Evolutionary conservation across 805 yeast species (phyloP).

Genomic region (Hanseniaspora jakobsenii): DNA sequence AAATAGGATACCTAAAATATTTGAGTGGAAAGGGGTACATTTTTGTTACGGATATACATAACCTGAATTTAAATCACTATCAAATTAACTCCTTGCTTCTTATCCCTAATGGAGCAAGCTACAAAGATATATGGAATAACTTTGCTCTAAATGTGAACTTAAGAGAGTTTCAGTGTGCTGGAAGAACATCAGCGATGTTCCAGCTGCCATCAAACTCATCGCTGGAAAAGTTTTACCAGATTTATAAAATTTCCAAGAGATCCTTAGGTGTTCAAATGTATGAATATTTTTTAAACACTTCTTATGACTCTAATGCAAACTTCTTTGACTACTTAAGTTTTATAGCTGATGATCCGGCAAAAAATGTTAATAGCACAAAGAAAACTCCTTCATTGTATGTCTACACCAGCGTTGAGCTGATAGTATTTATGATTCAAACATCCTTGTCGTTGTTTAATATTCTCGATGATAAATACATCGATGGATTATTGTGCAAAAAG

Average conservation of each 20-base stretch:
- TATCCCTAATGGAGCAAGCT: conserved; percentile 41
- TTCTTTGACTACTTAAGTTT: conserved; percentile 70
- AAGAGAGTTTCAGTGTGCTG: conserved; percentile 68
- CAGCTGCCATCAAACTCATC: conserved; percentile 65
- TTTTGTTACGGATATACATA: conserved; percentile 73
- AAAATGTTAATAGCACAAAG: too few relatives aligned
- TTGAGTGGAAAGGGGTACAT: conserved; percentile 47
- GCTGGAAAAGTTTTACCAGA: conserved; percentile 67
- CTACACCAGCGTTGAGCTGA: too few relatives aligned
- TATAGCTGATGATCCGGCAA: too few relatives aligned
- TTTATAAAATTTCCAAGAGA: conserved; percentile 46
- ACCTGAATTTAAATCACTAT: conserved; percentile 38
- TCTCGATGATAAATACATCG: conserved; percentile 56
- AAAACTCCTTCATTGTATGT: too few relatives aligned
- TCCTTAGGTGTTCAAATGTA: conserved; percentile 23
- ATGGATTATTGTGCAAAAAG: conserved; percentile 70
- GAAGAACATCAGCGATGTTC: conserved; percentile 65
- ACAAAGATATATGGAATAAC: conserved; percentile 37
- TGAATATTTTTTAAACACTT: conserved; percentile 10
- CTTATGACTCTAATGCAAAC: conserved; percentile 47
- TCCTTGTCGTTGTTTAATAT: conserved; percentile 67
- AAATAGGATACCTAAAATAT: conserved; percentile 37
- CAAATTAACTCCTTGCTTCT: conserved; percentile 58
- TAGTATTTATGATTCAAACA: conserved; percentile 36
- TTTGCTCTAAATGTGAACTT: conserved; percentile 69